Base-by-base conservation (phyloP, 1,284 basidiomycete species). In the Malassezia nana region DNA sequence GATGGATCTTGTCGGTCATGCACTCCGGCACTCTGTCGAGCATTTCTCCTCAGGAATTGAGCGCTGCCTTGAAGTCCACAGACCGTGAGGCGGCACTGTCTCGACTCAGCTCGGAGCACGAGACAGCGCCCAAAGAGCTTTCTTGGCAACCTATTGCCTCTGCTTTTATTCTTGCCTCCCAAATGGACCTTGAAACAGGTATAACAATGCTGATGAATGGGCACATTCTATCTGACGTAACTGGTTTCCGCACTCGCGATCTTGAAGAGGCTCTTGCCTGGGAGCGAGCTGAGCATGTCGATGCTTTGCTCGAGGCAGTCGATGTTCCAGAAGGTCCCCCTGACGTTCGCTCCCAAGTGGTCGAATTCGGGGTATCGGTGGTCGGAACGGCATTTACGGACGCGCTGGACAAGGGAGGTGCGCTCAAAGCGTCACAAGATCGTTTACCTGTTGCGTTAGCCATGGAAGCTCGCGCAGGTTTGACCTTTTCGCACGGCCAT, bases 401-500 rank as follows among this genome's bases (percentile, higher is more conserved):
- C 1, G 25, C 0, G 3, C 9, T 31, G 25, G n/a, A 45, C 26
- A 32, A 32, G 15, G 18, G 32, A 25, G 22, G 6, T 4, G 12
- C 20, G 7, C 15, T 38, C 10, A 38, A 7, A 3, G 4, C 35
- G 5, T 3, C 35, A 18, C 18, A 10, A 38, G 18, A 38, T 13
- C 35, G 35, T n/a, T 10, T 38, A 15, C 35, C 35, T n/a, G 18
- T 38, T 20, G 18, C 52, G 44, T 8, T 57, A 59, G 43, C 46
- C 55, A 4, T 60, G 90, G 67, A 75, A 81, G 24, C 75, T 83
- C 18, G 35, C 10, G 10, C 35, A 18, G 15, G 20, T 3, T 12
- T 38, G 35, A 18, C 16, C 8, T 2, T 38, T 6, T 18, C 18
- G 18, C 35, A 38, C 38, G 89, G 89, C 4, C 78, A 87, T 60